phyloP scores from a whole-genome alignment of 1,284 basidiomycete genomes.

The Microbotryomycetes sp. region DNA sequence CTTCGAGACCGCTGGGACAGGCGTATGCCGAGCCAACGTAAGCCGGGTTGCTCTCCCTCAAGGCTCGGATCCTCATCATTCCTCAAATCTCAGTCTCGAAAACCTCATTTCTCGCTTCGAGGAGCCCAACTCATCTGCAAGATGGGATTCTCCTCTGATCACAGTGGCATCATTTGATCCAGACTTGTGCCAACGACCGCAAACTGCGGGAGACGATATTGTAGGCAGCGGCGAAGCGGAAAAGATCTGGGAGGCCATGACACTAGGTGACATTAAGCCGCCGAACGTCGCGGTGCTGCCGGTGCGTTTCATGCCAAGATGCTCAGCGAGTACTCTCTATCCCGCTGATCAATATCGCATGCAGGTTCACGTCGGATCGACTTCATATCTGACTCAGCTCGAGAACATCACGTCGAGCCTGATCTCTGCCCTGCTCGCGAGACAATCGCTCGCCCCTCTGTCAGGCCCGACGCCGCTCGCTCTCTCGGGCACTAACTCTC shows the following conservation, averaged over 20 bases:
- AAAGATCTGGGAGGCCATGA: slow-evolving; percentile 74
- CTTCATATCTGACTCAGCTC: slow-evolving; percentile 42
- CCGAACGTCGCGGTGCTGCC: slow-evolving; percentile 74
- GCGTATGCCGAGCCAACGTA: slow-evolving; percentile 68
- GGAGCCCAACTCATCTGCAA: slow-evolving; percentile 91
- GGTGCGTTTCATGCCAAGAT: slow-evolving; percentile 50
- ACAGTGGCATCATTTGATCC: slow-evolving; percentile 69
- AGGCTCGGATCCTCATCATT: background rate
- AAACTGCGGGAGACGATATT: background rate
- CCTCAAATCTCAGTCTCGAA: slow-evolving; percentile 65
- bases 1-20: slow-evolving; percentile 46
- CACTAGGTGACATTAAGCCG: slow-evolving; percentile 68
- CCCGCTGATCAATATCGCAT: background rate
- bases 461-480: slow-evolving; percentile 11
- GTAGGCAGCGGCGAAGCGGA: slow-evolving; percentile 38
- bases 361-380: slow-evolving; percentile 37
- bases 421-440: slow-evolving; percentile 34
- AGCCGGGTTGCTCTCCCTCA: slow-evolving; percentile 37
- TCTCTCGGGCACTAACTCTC: slow-evolving; percentile 32
- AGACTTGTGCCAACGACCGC: slow-evolving; percentile 41
- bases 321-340: background rate
- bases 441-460: slow-evolving; percentile 29
- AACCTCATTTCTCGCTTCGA: slow-evolving; percentile 85
- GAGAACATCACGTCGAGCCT: slow-evolving; percentile 33
- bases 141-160: slow-evolving; percentile 94